Base-by-base conservation (phyloP, 2,329 filamentous ascomycete species). In the Fusarium irregulare region DNA sequence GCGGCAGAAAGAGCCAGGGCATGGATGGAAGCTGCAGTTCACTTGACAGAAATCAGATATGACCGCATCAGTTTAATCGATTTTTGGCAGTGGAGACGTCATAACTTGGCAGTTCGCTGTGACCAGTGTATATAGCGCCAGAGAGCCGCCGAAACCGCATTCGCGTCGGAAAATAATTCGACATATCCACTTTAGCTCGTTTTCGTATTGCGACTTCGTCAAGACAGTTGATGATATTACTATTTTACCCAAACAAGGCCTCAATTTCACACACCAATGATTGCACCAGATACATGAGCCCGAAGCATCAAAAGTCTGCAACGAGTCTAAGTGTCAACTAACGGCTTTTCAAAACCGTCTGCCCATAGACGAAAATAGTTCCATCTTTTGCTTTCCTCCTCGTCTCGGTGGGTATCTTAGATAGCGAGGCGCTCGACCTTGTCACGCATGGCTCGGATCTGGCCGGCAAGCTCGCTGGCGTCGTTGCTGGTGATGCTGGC, bases 391-490 rank as follows among this genome's bases (percentile, higher is more conserved):
- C 60, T 68, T 72, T 61, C 64, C 64, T 70, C 60, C n/a, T 59
- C 42, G 40, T 58, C 23, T 53, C 27, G 27, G 55, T 55, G 62
- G 67, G 72, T 73, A 71, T 66, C 74, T 88, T 91, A 98, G 84
- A 98, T 97, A 86, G 95, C 94, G 74, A 98, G 88, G 76, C 94
- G 89, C 88, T 98, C 95, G 59, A 98, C 93, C 89, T 97, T 97
- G 83, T 97, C 93, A 87, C 95, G 97, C 78, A 98, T 86, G 72
- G 90, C 87, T 76, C 92, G 88, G 82, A 98, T 98, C 86, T 97
- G 93, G 77, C 89, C 88, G 81, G 91, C 92, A 65, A 98, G 86
- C 82, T 98, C 94, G 77, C 89, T 92, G 41, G 91, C 92, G 83
- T 97, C 93, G 87, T 97, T 97, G 82, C 92, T 94, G 73, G 93